phyloP scores from a whole-genome alignment of 345 rosid species.

The Acer negundo region DNA sequence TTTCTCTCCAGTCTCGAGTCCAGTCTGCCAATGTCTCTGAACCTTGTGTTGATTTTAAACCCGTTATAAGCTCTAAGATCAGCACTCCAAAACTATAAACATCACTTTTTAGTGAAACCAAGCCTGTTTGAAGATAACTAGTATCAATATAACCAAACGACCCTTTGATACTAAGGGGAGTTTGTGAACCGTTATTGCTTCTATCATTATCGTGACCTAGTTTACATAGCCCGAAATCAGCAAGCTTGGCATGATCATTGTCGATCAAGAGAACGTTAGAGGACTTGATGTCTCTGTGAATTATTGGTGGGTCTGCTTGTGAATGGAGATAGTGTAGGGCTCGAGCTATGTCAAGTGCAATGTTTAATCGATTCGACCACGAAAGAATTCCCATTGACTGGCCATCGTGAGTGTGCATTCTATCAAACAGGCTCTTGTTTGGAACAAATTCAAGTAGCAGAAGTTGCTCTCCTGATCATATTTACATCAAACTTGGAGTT shows the following conservation, averaged over 20 bases:
- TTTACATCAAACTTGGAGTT: not conserved
- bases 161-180: constrained; percentile 37
- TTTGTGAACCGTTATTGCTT: constrained; percentile 5
- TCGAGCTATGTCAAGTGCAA: constrained; percentile 47
- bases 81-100: constrained; percentile 46
- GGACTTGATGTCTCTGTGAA: constrained; percentile 68
- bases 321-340: constrained; percentile 50
- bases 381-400: constrained; percentile 32
- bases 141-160: constrained; percentile 42
- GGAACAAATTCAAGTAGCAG: constrained; percentile 42
- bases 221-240: constrained; percentile 52
- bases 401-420: constrained; percentile 42
- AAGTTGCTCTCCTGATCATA: constrained; percentile 44
- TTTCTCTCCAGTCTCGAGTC: constrained; percentile 33
- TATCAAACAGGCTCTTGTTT: constrained; percentile 49
- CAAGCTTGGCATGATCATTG: constrained; percentile 41
- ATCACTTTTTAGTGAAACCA: constrained; percentile 36
- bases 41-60: constrained; percentile 42
- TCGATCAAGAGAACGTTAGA: constrained; percentile 44
- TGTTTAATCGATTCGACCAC: constrained; percentile 44
- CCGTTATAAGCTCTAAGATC: constrained; percentile 41
- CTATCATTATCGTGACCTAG: constrained; percentile 24
- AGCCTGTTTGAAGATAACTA: constrained; percentile 39
- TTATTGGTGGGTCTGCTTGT: constrained; percentile 42
- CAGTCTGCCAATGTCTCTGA: constrained; percentile 41